A percentile compares a stretch with the other conserved stretches of the same genome.
Conservation (phyloP, 1,284 basidiomycete species). For the Microbotryomycetes sp. region DNA sequence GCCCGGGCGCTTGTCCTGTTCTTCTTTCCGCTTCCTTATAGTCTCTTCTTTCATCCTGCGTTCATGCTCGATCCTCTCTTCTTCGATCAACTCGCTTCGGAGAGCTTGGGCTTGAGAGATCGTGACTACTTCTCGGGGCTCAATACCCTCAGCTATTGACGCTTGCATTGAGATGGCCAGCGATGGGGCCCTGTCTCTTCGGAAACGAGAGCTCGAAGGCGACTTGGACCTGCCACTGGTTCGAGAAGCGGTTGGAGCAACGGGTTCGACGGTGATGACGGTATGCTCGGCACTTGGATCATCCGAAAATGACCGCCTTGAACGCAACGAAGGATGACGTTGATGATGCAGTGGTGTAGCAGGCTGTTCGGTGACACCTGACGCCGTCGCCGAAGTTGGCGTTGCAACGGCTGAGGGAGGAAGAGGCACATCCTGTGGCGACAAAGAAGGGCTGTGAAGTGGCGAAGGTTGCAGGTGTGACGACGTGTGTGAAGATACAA, state of each 20-base stretch:
- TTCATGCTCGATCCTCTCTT: conserved; percentile 23
- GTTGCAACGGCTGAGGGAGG: too few relatives aligned
- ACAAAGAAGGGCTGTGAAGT: not conserved
- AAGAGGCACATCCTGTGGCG: not conserved
- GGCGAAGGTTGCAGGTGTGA: conserved; percentile 1
- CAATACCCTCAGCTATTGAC: conserved; percentile 5
- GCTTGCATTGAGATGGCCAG: conserved; percentile 10
- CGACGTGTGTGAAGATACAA: conserved; percentile 1
- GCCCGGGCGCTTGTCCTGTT: conserved; percentile 8
- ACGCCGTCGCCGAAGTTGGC: not conserved
- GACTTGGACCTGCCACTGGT: not conserved
- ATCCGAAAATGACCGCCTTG: not conserved
- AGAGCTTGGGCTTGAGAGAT: conserved; percentile 23
- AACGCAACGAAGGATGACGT: not conserved
- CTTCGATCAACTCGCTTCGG: conserved; percentile 23
- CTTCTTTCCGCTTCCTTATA: conserved; percentile 9
- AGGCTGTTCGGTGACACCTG: not conserved
- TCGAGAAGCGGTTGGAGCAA: not conserved
- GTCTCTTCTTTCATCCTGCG: conserved; percentile 5
- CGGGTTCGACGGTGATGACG: not conserved
- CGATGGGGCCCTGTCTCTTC: conserved; percentile 11
- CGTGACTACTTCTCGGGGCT: conserved; percentile 1
- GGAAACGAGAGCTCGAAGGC: not conserved
- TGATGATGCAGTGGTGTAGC: not conserved
- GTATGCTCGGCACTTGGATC: not conserved